Percentiles rank a stretch among this genome's conserved stretches.
Conservation (phyloP, 75 land plant species). For the Gnetum montanum region DNA sequence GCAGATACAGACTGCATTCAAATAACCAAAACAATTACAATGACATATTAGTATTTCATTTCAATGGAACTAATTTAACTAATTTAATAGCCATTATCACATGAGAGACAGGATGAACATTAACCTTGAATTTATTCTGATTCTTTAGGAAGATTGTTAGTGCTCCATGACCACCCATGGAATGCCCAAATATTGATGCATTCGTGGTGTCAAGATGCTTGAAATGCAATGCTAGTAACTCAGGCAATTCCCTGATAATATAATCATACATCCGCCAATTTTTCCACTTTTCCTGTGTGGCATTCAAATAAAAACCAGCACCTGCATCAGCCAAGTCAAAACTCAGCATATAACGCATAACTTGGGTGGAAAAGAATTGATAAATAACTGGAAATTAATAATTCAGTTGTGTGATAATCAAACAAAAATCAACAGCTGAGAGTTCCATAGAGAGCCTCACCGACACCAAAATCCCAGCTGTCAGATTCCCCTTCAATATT, state of each 20-base stretch:
- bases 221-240: slow-evolving; percentile 55
- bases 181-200: slow-evolving; percentile 90
- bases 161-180: slow-evolving; percentile 99
- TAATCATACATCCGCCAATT: slow-evolving; percentile 99
- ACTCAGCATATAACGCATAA: neutral
- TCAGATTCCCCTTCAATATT: slow-evolving; percentile 94
- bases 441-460: slow-evolving; percentile 23
- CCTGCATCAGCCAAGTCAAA: slow-evolving; percentile 29
- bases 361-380: neutral
- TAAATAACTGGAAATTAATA: too few relatives aligned
- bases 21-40: slow-evolving; percentile 6
- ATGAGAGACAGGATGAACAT: too few relatives aligned
- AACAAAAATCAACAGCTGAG: too few relatives aligned
- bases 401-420: too few relatives aligned
- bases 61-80: too few relatives aligned
- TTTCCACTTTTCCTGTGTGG: slow-evolving; percentile 95
- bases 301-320: slow-evolving; percentile 98
- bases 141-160: slow-evolving; percentile 82
- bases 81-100: too few relatives aligned
- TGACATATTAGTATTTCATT: too few relatives aligned
- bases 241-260: slow-evolving; percentile 84
- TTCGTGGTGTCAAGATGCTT: slow-evolving; percentile 66
- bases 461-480: slow-evolving; percentile 97
- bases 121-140: slow-evolving; percentile 78
- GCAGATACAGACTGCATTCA: slow-evolving; percentile 85